Conservation (phyloP, 768 basidiomycete species). For the Termitomyces sp. region DNA sequence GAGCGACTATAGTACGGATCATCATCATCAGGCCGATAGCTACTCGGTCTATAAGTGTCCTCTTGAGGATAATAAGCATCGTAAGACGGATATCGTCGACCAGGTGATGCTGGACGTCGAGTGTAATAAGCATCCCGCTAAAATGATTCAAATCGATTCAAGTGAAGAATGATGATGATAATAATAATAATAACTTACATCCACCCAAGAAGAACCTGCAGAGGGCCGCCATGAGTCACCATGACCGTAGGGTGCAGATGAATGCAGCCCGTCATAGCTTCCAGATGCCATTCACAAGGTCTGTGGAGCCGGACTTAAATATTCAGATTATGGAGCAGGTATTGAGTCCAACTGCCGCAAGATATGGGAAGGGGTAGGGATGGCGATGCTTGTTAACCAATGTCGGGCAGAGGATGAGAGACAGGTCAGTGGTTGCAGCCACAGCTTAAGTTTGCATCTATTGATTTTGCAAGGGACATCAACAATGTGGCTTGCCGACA, state of each 20-base stretch:
- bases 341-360: neutral
- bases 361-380: neutral
- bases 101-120: constrained; percentile 44
- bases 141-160: neutral
- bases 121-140: constrained; percentile 29
- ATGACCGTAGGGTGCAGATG: constrained; percentile 24
- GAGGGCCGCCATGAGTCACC: constrained; percentile 30
- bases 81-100: constrained; percentile 37
- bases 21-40: constrained; percentile 16
- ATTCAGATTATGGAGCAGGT: neutral
- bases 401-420: neutral
- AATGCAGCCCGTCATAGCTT: constrained; percentile 31
- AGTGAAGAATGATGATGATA: neutral
- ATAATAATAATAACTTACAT: constrained; percentile 28
- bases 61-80: constrained; percentile 44
- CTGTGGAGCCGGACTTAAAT: neutral
- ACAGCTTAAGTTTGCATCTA: constrained; percentile 25
- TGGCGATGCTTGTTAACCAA: neutral
- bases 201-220: constrained; percentile 24
- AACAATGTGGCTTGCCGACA: constrained; percentile 4
- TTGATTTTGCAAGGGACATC: constrained; percentile 20
- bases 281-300: constrained; percentile 31
- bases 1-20: constrained; percentile 35
- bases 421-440: constrained; percentile 15
- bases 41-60: constrained; percentile 14